phyloP scores from a whole-genome alignment of 352 stramenopile species.

The Globisporangium uncinulatum region DNA sequence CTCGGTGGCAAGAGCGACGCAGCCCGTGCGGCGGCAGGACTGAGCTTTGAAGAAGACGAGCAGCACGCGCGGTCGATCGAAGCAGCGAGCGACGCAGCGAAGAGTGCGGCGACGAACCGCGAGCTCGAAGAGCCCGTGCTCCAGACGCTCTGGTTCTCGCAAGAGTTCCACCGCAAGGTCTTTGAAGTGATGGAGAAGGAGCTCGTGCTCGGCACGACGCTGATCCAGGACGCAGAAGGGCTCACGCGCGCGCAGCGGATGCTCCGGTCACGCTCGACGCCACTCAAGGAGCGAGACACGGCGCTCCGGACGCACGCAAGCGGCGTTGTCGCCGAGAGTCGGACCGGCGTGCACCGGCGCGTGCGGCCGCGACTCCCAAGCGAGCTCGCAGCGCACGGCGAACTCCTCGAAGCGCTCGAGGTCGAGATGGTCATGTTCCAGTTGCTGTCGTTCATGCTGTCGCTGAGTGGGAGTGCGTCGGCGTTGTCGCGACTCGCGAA shows the following conservation, averaged over 20 bases:
- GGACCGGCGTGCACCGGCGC: neutral
- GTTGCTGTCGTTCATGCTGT: conserved; percentile 76
- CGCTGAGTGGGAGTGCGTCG: conserved; percentile 59
- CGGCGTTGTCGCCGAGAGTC: conserved; percentile 13
- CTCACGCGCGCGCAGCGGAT: conserved; percentile 76
- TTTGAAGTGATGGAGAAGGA: conserved; percentile 85
- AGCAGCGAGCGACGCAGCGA: conserved; percentile 74
- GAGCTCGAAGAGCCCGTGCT: conserved; percentile 68
- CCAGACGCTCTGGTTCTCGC: conserved; percentile 85
- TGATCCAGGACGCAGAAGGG: conserved; percentile 69
- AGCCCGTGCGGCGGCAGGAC: conserved; percentile 15
- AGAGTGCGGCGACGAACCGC: conserved; percentile 64
- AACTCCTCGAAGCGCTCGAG: conserved; percentile 69
- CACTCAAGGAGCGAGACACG: conserved; percentile 42
- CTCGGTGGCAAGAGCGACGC: conserved; percentile 14
- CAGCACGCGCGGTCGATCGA: conserved; percentile 47
- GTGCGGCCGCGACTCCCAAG: conserved; percentile 15
- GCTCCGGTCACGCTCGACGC: conserved; percentile 77
- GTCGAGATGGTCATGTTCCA: conserved; percentile 69
- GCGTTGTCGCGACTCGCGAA: conserved; percentile 55
- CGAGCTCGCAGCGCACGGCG: conserved; percentile 25
- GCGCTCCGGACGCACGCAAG: conserved; percentile 41
- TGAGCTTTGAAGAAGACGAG: conserved; percentile 54
- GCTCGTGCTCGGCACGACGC: conserved; percentile 53
- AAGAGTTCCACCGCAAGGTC: conserved; percentile 82